Evolutionary conservation across 306 rosid species (phyloP), one percentile per base, ranked within the genome.

Genomic region (Prinsepia uniflora): DNA sequence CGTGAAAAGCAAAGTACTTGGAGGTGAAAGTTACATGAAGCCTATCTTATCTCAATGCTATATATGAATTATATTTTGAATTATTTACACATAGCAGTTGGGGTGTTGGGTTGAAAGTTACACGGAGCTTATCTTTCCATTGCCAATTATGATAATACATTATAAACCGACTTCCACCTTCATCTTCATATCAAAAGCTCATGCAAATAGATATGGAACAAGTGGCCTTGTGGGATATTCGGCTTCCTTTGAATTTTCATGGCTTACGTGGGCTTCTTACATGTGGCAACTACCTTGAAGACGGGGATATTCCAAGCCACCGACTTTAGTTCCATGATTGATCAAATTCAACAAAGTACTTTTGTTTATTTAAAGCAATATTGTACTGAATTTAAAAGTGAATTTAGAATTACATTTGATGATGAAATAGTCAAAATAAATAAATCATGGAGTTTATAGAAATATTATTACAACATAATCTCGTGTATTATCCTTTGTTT

Each of bases 41-140:
- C 54, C 54, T 74, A 68, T 79, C 72, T 64, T 62, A 2, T 30
- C 52, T 10, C 34, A 36, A 8, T 48, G 46, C 73, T 8, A 57
- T 58, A 8, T 55, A 6, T 69, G 48, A 10, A 13, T 46, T 52
- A 11, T 46, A 41, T 53, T 17, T 17, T n/a, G 43, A 20, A 60
- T 48, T 30, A 6, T 19, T 57, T 30, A 14, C 47, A 18, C 72
- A 2, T 36, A 34, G 71, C 30, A 17, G 71, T 58, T 46, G 45
- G n/a, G n/a, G 10, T 10, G 8, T n/a, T n/a, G 57, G 30, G 36
- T 30, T 45, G 71, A 76, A 62, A 70, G 67, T 20, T 70, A 77
- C 56, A 15, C 34, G 67, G 17, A 22, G 59, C 80, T 70, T 71
- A 62, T 70, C 80, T 14, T 54, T 15, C 20, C 22, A 9, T 7